Percentiles rank a stretch among this genome's conserved stretches.
Conservation (phyloP, 2,329 filamentous ascomycete genomes). For the Colletotrichum tamarilloi region DNA sequence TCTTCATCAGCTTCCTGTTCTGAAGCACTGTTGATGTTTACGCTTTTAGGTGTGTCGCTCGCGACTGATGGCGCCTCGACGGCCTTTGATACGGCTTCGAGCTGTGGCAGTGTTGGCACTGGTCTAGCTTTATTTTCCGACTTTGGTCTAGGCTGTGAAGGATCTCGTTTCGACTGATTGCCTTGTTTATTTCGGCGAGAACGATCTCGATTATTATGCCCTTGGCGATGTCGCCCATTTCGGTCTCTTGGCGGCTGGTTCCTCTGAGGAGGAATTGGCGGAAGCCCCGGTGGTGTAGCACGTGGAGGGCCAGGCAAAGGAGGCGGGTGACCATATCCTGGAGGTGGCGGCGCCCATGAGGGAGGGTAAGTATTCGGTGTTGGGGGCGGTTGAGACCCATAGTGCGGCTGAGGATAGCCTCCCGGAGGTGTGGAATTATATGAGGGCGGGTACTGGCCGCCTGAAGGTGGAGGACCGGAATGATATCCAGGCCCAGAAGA, state of each 20-base stretch:
- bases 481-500: conserved; percentile 18
- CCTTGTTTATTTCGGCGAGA: conserved; percentile 41
- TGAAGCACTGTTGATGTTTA: not conserved
- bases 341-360: conserved; percentile 6
- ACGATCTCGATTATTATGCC: conserved; percentile 41
- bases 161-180: conserved; percentile 36
- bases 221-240: conserved; percentile 44
- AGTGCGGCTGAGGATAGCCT: conserved; percentile 18
- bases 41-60: conserved; percentile 13
- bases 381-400: conserved; percentile 1
- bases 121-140: conserved; percentile 8
- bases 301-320: conserved; percentile 15
- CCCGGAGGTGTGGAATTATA: not conserved
- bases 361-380: conserved; percentile 6
- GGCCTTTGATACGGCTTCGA: conserved; percentile 4
- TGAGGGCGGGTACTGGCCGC: conserved; percentile 6
- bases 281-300: not conserved
- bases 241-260: conserved; percentile 47
- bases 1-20: conserved; percentile 39
- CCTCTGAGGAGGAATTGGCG: conserved; percentile 28
- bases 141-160: conserved; percentile 17
- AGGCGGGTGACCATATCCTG: conserved; percentile 10
- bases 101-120: not conserved
- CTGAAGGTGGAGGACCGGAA: conserved; percentile 3
- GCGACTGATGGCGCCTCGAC: not conserved